These are phyloP conservation scores for Trichoderma erinaceum DNA, from an alignment of 495 filamentous ascomycete species.

Conservation along the genomic window DNA sequence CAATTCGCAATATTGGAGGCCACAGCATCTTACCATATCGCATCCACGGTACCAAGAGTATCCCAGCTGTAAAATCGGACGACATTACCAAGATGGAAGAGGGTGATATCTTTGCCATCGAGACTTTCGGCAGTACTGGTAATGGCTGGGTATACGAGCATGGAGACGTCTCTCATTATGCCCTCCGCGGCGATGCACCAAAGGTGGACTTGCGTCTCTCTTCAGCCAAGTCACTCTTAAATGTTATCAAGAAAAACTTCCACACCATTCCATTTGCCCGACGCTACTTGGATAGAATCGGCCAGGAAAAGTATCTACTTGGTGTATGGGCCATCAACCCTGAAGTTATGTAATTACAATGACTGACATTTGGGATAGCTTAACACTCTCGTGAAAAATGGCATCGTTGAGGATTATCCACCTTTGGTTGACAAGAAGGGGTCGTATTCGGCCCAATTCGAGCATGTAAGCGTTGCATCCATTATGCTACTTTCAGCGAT, in stretches of 20 bases:
- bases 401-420: slow-evolving; percentile 85
- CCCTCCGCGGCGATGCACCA: slow-evolving; percentile 54
- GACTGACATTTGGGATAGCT: slow-evolving; percentile 32
- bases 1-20: slow-evolving; percentile 79
- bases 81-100: slow-evolving; percentile 90
- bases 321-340: slow-evolving; percentile 52
- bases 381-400: slow-evolving; percentile 57
- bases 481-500: slow-evolving; percentile 1
- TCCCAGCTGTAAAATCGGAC: slow-evolving; percentile 76
- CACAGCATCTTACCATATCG: slow-evolving; percentile 80
- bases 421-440: slow-evolving; percentile 89
- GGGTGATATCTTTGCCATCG: slow-evolving; percentile 85
- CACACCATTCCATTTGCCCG: slow-evolving; percentile 80
- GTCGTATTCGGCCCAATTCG: slow-evolving; percentile 87
- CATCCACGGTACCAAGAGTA: slow-evolving; percentile 82
- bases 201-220: slow-evolving; percentile 61
- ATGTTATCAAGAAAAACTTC: slow-evolving; percentile 90
- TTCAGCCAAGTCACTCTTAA: slow-evolving; percentile 75
- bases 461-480: slow-evolving; percentile 62
- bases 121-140: slow-evolving; percentile 89
- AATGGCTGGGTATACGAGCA: slow-evolving; percentile 78
- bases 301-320: slow-evolving; percentile 80
- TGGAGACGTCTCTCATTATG: slow-evolving; percentile 76
- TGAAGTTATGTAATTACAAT: not conserved
- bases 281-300: slow-evolving; percentile 77